Evolutionary conservation across 2,329 filamentous ascomycete genomes (phyloP), one percentile per base, ranked within the genome.

Genomic region (Akanthomyces uredinophilus): DNA sequence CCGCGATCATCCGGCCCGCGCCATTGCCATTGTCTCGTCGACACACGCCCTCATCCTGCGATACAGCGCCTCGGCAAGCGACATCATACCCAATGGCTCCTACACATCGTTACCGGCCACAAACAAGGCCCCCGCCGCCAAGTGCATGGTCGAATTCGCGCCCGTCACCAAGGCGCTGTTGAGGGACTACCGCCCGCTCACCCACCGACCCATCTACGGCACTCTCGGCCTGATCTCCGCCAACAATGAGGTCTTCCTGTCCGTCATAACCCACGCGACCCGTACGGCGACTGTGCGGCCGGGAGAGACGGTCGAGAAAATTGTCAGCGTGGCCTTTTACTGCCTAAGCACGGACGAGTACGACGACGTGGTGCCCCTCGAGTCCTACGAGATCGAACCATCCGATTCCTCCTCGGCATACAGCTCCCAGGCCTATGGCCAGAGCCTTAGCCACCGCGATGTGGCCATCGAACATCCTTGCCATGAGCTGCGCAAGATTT

Each of bases 81-180:
- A 88, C 65, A 72, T 78, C 37, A 79, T 81, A 65, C 75, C 79
- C 59, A 86, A 87, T 77, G 83, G 83, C 65, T 87, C 83, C 52
- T 80, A 84, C 64, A 75, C 80, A 59, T 85, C 86, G 11, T 72
- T 83, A 22, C 72, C 79, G 18, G 78, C 79, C 37, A 72, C 76
- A 46, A 74, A 72, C 66, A 78, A 82, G 60, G 66, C 78, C 72
- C 66, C 75, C 72, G 67, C 83, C 68, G 75, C 86, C 74, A 83
- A 83, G 68, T 96, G 92, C 79, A 92, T 96, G 82, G 92, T 97
- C 67, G 92, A 96, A 74, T 96, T 97, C 73, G 80, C 87, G 14
- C 81, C 85, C 11, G 75, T 85, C 44, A 82, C 86, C 41, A 80
- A 84, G 51, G 79, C 87, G 61, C 83, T 95, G 65, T 79, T 96